Evolutionary conservation across 1,284 basidiomycete genomes (phyloP), one percentile per base, ranked within the genome.

Genomic region (Cryptococcus wingfieldii): DNA sequence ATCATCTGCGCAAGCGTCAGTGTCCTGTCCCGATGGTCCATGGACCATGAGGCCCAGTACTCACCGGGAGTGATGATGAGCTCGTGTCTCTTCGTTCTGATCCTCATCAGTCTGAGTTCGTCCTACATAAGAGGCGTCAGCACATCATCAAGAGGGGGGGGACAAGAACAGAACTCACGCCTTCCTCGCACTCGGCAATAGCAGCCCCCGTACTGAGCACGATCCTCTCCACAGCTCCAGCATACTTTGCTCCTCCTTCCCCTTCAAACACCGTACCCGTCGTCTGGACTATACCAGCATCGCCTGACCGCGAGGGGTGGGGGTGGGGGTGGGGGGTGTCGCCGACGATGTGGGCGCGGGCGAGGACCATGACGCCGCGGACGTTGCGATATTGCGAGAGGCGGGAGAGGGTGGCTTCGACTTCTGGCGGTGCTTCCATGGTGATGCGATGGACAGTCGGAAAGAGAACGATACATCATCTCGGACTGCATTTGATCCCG

Each of bases 51-150:
- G 16, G 37, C 10, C 16, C 1, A 34, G 23, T 23, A 79, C 84
- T 44, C 57, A 91, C 92, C 89, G 57, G 92, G 92, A 2, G 92
- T 91, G 60, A 96, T 92, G 84, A 96, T 90, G 55, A 96, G 80
- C 71, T 96, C 93, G 74, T 96, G 91, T 55, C 87, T 83, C 71
- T 85, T 89, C 51, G 91, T 95, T 47, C 93, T 83, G 75, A 96
- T 91, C 51, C 92, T 81, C 83, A 96, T 84, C 69, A 96, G 90
- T 56, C 85, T 83, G 51, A 95, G 80, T 53, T 90, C 87, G 70
- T 95, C 92, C 90, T 94, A 28, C 43, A 45, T 18, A 12, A n/a
- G 19, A n/a, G 23, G 16, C 19, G 23, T 12, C 23, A 45, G 12
- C 43, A 45, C n/a, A 14, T 39, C 38, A 39, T 39, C 43, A 45